phyloP scores from a whole-genome alignment of 2,329 filamentous ascomycete genomes.

The Fusarium circinatum region DNA sequence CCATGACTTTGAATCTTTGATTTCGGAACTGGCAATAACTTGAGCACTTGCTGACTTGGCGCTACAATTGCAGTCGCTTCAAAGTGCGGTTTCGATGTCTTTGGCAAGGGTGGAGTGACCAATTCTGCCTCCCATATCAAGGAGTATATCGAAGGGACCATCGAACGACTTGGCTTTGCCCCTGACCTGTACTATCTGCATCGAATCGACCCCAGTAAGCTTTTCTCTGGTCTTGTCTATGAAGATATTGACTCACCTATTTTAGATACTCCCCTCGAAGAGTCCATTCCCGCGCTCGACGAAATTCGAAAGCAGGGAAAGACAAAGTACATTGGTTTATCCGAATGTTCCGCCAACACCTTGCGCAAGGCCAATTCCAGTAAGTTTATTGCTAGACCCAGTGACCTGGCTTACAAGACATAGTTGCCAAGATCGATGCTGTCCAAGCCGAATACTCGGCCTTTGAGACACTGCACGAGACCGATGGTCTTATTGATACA shows the following conservation, averaged over 20 bases:
- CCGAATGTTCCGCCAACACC: background rate
- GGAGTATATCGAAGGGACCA: background rate
- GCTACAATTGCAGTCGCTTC: background rate
- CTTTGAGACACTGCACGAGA: constrained; percentile 8
- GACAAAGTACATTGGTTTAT: constrained; percentile 4
- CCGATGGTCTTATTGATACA: background rate
- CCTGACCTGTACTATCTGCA: constrained; percentile 8
- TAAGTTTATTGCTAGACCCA: accelerated
- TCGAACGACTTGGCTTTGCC: constrained; percentile 5
- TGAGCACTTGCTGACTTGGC: background rate
- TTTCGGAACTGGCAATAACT: no score
- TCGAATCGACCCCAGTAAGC: constrained; percentile 2
- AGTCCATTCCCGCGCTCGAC: background rate
- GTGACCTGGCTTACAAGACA: background rate
- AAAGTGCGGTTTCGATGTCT: background rate
- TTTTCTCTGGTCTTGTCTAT: no score
- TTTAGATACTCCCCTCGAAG: background rate
- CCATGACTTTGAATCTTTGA: no score
- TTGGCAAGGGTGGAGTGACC: background rate
- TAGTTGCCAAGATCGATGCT: constrained; percentile 12
- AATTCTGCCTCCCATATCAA: constrained; percentile 6
- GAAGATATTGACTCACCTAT: no score
- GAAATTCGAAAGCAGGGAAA: constrained; percentile 1
- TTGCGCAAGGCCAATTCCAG: constrained; percentile 3
- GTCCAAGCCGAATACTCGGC: constrained; percentile 11